These are phyloP conservation scores for Physcomitrellopsis africana DNA, from an alignment of 225 moss, liverwort and hornwort genomes.

Conservation along the genomic window DNA sequence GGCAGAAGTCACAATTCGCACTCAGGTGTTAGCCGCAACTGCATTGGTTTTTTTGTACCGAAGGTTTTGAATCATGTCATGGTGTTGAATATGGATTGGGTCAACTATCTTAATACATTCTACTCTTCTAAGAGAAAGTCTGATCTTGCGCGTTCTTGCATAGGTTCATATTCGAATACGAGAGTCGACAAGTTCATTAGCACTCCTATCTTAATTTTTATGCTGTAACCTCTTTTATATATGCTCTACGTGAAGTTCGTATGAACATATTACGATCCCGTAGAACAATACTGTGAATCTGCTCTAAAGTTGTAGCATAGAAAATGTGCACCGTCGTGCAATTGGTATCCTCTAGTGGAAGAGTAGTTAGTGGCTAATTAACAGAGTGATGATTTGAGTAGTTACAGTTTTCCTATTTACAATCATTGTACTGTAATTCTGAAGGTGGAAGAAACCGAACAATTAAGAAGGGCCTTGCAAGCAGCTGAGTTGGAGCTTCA, in stretches of 20 bases:
- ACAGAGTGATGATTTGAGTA: not conserved
- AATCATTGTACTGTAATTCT: constrained; percentile 19
- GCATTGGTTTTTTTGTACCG: constrained; percentile 7
- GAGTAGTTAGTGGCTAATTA: not conserved
- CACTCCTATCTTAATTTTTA: not conserved
- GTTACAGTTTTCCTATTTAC: not conserved
- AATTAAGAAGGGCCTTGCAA: constrained; percentile 67
- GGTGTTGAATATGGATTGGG: not conserved
- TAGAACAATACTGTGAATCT: not conserved
- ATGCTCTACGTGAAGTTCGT: constrained; percentile 4
- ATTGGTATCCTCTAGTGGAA: not conserved
- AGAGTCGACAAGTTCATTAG: constrained; percentile 1
- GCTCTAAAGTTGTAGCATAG: not conserved
- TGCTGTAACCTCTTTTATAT: not conserved
- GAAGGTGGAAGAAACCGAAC: constrained; percentile 86
- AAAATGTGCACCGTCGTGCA: constrained; percentile 6
- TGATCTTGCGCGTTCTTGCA: not conserved
- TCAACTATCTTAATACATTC: not conserved
- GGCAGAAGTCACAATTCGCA: constrained; percentile 79
- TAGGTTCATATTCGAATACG: not conserved
- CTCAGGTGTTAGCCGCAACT: constrained; percentile 50
- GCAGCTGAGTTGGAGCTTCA: constrained; percentile 86
- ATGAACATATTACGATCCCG: not conserved
- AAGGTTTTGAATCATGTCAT: constrained; percentile 12
- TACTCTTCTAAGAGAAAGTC: not conserved